Evolutionary conservation across 257 asterid species (phyloP).

Genomic region (Hygrophila difformis): DNA sequence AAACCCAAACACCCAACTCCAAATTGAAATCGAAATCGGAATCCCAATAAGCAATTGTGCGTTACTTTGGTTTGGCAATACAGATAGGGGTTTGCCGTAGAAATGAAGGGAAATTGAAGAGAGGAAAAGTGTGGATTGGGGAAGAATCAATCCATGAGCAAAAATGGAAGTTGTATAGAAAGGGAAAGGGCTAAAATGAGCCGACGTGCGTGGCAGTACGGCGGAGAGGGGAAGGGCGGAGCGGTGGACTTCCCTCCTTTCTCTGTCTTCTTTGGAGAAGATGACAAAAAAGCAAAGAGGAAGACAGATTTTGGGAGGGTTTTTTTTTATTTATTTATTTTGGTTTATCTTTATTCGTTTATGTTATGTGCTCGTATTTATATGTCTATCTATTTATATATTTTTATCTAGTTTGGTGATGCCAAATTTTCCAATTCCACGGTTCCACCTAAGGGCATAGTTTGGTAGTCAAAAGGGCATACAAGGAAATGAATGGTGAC

Average conservation of each 20-base stretch:
- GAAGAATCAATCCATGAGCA: constrained; percentile 17
- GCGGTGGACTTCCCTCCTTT: not conserved
- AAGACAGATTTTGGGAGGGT: constrained; percentile 24
- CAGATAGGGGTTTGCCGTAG: constrained; percentile 38
- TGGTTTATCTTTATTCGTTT: constrained; percentile 1
- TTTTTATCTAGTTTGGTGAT: too few species aligned
- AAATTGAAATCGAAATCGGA: too few species aligned
- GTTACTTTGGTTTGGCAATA: constrained; percentile 27
- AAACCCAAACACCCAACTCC: too few species aligned
- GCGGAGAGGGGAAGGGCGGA: constrained; percentile 1
- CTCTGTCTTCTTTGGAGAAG: constrained; percentile 24
- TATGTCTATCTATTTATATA: not conserved
- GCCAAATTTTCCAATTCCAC: too few species aligned
- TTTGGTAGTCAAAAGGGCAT: too few species aligned
- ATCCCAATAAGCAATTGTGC: constrained; percentile 25
- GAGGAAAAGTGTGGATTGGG: constrained; percentile 22
- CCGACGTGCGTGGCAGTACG: constrained; percentile 42
- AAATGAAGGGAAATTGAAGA: constrained; percentile 27
- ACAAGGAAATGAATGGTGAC: too few species aligned
- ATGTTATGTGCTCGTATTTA: not conserved
- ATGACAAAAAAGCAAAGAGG: constrained; percentile 15
- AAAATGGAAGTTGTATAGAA: constrained; percentile 4
- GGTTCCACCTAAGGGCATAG: too few species aligned
- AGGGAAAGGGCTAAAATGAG: constrained; percentile 16
- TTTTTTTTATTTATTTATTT: not conserved